Conservation (phyloP, 2,329 filamentous ascomycete species). For the Nemania abortiva region DNA sequence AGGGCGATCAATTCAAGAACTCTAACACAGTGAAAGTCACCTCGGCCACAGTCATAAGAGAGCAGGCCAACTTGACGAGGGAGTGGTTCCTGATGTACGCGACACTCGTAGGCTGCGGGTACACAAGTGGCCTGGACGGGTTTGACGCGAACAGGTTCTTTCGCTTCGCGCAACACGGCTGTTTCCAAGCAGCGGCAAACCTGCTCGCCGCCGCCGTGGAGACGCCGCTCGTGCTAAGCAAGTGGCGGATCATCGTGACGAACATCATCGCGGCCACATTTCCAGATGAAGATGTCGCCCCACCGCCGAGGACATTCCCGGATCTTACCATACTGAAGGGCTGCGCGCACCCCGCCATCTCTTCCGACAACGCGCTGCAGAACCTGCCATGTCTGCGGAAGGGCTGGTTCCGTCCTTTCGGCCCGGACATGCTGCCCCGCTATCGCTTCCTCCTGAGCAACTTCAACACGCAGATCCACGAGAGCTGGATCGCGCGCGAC, state of each 20-base stretch:
- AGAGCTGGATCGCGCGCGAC: constrained; percentile 40
- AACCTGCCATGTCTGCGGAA: constrained; percentile 34
- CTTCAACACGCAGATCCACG: constrained; percentile 41
- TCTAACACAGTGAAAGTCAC: constrained; percentile 35
- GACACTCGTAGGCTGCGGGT: constrained; percentile 46
- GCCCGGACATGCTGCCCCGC: constrained; percentile 35
- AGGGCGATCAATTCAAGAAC: constrained; percentile 39
- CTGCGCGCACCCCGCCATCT: constrained; percentile 35
- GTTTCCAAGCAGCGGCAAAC: constrained; percentile 39
- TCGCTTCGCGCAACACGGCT: constrained; percentile 37
- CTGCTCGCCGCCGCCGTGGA: constrained; percentile 32
- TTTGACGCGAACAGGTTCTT: constrained; percentile 37
- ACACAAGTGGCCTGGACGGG: constrained; percentile 40
- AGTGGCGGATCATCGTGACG: constrained; percentile 41
- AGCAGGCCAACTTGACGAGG: constrained; percentile 32
- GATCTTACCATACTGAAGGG: constrained; percentile 26
- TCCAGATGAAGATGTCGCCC: constrained; percentile 21
- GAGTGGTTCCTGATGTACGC: constrained; percentile 45
- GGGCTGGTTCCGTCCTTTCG: constrained; percentile 43
- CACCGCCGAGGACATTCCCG: constrained; percentile 37
- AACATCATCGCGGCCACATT: constrained; percentile 35
- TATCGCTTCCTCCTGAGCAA: constrained; percentile 41
- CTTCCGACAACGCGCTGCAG: constrained; percentile 33
- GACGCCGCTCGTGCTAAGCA: constrained; percentile 35
- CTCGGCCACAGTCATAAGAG: constrained; percentile 29